These are phyloP conservation scores for Choiromyces venosus DNA, from an alignment of 495 filamentous ascomycete genomes.

Conservation along the genomic window DNA sequence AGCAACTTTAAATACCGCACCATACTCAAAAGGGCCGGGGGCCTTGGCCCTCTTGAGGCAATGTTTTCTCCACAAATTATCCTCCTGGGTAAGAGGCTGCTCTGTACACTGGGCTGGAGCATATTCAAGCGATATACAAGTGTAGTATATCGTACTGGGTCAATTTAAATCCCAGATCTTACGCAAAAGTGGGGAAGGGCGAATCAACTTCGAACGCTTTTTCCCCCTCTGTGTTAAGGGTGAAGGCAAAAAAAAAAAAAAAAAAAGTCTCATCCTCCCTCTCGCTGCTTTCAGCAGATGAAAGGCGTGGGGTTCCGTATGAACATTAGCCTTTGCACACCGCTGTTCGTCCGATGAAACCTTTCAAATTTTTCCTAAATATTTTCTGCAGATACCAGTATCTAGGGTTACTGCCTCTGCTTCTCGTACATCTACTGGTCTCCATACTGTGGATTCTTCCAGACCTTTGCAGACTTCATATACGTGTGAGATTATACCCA, in stretches of 20 bases:
- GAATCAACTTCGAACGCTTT: background rate
- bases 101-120: background rate
- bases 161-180: background rate
- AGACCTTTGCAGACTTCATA: background rate
- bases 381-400: background rate
- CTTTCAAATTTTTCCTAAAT: background rate
- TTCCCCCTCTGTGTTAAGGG: background rate
- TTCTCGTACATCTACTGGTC: background rate
- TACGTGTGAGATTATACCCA: background rate
- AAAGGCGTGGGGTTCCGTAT: background rate
- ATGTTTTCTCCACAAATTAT: background rate
- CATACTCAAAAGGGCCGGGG: background rate
- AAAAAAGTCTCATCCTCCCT: background rate
- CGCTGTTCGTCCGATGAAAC: background rate
- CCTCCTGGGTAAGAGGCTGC: background rate
- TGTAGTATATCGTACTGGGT: background rate
- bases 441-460: background rate
- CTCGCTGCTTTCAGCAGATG: background rate
- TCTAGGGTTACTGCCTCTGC: background rate
- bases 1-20: background rate
- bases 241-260: too few species aligned
- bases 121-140: background rate
- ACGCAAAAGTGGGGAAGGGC: background rate
- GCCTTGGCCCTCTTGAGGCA: background rate
- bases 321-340: background rate